phyloP scores from a whole-genome alignment of 805 yeast genomes.

The Jamesozyma spencerorum region DNA sequence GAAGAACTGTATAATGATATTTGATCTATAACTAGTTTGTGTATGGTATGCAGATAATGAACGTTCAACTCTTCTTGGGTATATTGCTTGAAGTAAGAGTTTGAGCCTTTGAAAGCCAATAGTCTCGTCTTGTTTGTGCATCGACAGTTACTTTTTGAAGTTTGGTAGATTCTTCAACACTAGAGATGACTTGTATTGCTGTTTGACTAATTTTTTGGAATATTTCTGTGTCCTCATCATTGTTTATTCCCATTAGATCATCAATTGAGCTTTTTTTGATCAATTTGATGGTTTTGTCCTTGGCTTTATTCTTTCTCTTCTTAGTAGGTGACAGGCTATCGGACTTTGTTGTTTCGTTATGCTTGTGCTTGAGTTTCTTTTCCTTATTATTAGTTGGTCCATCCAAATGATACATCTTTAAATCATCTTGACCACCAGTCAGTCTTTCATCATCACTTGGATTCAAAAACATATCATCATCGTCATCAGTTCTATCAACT shows the following conservation, averaged over 20 bases:
- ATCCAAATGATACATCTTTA: conserved; percentile 15
- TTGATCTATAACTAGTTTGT: too few relatives aligned
- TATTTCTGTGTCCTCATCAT: conserved; percentile 15
- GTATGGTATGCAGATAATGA: too few relatives aligned
- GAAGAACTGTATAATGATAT: too few relatives aligned
- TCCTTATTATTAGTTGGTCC: conserved; percentile 13
- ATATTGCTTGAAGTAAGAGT: conserved; percentile 8
- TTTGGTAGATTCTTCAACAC: not conserved
- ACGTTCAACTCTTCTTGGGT: conserved; percentile 2
- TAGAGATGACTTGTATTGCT: not conserved
- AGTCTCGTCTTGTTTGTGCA: conserved; percentile 28
- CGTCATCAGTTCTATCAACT: conserved; percentile 13
- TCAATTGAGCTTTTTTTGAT: not conserved
- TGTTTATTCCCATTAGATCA: conserved; percentile 2
- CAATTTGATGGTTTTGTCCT: not conserved
- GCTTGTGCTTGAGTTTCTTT: conserved; percentile 6
- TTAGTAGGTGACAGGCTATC: too few relatives aligned
- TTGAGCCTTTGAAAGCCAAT: conserved; percentile 29
- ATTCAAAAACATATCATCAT: conserved; percentile 16
- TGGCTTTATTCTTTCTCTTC: not conserved
- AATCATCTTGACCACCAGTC: conserved; percentile 13
- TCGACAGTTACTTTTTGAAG: conserved; percentile 20
- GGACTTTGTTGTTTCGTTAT: conserved; percentile 4
- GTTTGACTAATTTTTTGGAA: not conserved
- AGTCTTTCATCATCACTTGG: conserved; percentile 20